These are phyloP conservation scores for Calocybe indica DNA, from an alignment of 768 basidiomycete species.

Conservation along the genomic window DNA sequence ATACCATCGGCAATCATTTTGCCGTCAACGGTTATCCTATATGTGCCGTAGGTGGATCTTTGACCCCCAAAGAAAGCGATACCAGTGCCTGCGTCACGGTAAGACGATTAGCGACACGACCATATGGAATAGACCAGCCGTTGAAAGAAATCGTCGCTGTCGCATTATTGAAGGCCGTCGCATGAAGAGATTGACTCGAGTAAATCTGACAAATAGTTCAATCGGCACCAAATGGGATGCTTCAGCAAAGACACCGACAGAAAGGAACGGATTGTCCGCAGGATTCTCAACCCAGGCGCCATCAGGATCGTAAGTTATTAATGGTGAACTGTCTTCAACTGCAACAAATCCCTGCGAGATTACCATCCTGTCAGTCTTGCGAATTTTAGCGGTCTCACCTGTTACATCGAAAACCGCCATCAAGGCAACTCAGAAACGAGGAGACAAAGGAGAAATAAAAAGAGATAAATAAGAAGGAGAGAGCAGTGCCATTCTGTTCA, in stretches of 20 bases:
- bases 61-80: constrained; percentile 45
- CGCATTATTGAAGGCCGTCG: constrained; percentile 37
- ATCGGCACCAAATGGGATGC: not conserved
- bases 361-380: not conserved
- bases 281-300: constrained; percentile 46
- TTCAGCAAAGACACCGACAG: constrained; percentile 21
- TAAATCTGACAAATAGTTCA: constrained; percentile 30
- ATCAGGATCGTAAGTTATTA: constrained; percentile 43
- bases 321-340: constrained; percentile 56
- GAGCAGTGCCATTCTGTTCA: not conserved
- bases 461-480: not conserved
- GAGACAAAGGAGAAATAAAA: constrained; percentile 13
- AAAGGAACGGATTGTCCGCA: constrained; percentile 28
- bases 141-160: constrained; percentile 44
- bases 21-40: constrained; percentile 39
- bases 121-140: constrained; percentile 23
- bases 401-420: constrained; percentile 43
- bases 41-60: constrained; percentile 41
- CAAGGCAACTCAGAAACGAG: constrained; percentile 27
- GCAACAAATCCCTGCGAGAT: constrained; percentile 1
- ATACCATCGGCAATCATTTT: constrained; percentile 24
- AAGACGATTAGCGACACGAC: not conserved
- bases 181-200: constrained; percentile 37
- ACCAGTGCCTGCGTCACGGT: constrained; percentile 34
- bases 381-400: constrained; percentile 18